Evolutionary conservation across 176 grass and related monocot genomes (phyloP).

Genomic region (Themeda triandra): DNA sequence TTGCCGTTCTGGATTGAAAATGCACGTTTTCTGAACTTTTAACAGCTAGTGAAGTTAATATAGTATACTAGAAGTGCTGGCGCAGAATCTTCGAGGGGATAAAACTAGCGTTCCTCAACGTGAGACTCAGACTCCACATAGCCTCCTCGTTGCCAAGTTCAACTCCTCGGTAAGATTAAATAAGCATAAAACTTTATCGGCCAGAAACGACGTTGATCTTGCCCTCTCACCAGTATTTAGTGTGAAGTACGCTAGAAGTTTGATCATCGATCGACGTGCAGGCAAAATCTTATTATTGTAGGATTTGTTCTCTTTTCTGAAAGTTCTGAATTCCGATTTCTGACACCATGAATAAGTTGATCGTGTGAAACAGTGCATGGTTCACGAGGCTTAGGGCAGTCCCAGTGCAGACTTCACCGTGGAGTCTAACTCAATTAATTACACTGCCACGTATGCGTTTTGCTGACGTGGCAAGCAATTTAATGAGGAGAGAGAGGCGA

Average conservation of each 20-base stretch:
- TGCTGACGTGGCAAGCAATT: too few species aligned
- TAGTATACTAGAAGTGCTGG: too few species aligned
- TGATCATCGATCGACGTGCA: not conserved
- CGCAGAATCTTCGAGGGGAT: constrained; percentile 12
- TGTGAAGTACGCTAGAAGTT: not conserved
- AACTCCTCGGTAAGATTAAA: constrained; percentile 48
- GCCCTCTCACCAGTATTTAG: not conserved
- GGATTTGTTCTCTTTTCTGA: not conserved
- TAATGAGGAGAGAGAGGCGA: too few species aligned
- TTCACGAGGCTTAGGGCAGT: too few species aligned
- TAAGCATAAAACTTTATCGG: not conserved
- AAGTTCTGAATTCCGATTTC: constrained; percentile 8
- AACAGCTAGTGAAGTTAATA: not conserved
- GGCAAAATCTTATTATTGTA: not conserved
- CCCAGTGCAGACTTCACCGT: too few species aligned
- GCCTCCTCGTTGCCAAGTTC: constrained; percentile 18
- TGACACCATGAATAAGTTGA: not conserved
- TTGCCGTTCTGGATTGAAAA: not conserved
- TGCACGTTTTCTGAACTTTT: not conserved
- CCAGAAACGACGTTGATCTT: not conserved
- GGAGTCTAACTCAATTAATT: too few species aligned
- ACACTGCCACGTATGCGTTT: too few species aligned
- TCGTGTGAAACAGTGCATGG: not conserved
- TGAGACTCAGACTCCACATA: too few species aligned
- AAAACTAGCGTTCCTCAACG: constrained; percentile 18